phyloP scores from a whole-genome alignment of 208 protist genomes.

The Trypanosoma congolense region DNA sequence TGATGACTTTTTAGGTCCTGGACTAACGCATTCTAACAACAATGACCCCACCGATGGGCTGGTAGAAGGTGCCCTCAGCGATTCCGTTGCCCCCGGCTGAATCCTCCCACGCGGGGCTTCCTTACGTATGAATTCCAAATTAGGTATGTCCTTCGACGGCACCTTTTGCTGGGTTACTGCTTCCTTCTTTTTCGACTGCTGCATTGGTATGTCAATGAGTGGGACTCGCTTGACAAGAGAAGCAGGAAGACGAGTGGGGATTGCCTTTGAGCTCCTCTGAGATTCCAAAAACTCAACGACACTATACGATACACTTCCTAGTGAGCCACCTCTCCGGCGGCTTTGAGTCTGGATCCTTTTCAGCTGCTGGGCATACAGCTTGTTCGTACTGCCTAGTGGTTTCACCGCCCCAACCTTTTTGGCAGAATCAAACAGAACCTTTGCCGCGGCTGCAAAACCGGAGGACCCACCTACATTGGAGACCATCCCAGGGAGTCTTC shows the following conservation, averaged over 20 bases:
- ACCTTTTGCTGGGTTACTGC: slow-evolving; percentile 3
- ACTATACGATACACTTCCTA: slow-evolving; percentile 80
- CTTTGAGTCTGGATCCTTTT: slow-evolving; percentile 79
- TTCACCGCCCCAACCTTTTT: slow-evolving; percentile 73
- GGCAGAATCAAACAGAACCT: slow-evolving; percentile 80
- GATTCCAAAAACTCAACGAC: slow-evolving; percentile 79
- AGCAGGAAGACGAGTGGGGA: slow-evolving; percentile 3
- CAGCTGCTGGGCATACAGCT: slow-evolving; percentile 63
- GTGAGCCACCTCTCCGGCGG: slow-evolving; percentile 63
- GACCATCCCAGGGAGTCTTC: slow-evolving; percentile 1
- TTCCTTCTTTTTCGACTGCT: slow-evolving; percentile 1
- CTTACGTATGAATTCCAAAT: slow-evolving; percentile 14
- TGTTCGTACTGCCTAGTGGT: slow-evolving; percentile 49
- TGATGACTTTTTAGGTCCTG: no score
- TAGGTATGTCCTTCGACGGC: slow-evolving; percentile 13
- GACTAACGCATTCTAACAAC: no score
- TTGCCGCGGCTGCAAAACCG: slow-evolving; percentile 70
- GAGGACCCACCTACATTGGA: slow-evolving; percentile 19
- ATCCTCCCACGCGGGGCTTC: not conserved
- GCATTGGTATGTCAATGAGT: slow-evolving; percentile 49
- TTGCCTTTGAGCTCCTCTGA: slow-evolving; percentile 33
- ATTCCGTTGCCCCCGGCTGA: no score
- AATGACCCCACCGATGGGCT: no score
- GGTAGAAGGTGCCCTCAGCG: no score
- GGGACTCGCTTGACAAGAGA: slow-evolving; percentile 56